These are phyloP conservation scores for Colletotrichum scovillei DNA, from an alignment of 2,329 filamentous ascomycete genomes.

Conservation along the genomic window DNA sequence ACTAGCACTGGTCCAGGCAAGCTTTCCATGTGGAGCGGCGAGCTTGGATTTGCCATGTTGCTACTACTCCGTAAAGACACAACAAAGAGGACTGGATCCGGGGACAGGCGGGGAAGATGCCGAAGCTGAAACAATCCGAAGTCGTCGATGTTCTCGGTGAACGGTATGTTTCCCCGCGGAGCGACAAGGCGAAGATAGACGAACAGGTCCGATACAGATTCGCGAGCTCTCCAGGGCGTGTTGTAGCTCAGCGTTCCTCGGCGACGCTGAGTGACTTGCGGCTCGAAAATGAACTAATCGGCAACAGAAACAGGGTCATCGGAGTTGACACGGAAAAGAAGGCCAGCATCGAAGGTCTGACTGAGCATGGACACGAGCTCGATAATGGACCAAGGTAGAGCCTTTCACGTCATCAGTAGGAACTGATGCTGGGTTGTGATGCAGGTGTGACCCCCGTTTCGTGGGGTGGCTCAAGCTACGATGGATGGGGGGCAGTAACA, in stretches of 20 bases:
- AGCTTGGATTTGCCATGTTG: conserved; percentile 18
- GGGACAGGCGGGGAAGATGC: conserved; percentile 24
- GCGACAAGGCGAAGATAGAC: not conserved
- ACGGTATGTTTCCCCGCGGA: conserved; percentile 3
- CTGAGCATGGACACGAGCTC: not conserved
- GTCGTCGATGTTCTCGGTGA: conserved; percentile 5
- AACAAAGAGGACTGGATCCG: conserved; percentile 16
- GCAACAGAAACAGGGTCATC: conserved; percentile 3
- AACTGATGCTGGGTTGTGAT: conserved; percentile 19
- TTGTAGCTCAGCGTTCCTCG: not conserved
- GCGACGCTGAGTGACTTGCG: not conserved
- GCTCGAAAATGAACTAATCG: conserved; percentile 3
- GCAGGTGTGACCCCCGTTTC: conserved; percentile 33
- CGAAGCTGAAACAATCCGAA: conserved; percentile 23
- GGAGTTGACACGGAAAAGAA: conserved; percentile 20
- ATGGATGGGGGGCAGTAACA: conserved; percentile 25
- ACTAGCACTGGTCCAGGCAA: conserved; percentile 22
- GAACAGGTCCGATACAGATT: not conserved
- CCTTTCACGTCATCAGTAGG: conserved; percentile 22
- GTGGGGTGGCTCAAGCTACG: conserved; percentile 23
- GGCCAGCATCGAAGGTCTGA: not conserved
- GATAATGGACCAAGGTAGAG: not conserved
- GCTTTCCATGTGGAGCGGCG: conserved; percentile 28
- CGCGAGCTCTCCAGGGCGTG: not conserved
- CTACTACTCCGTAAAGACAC: conserved; percentile 8